A percentile compares a stretch with the other conserved stretches of the same genome.
Conservation (phyloP, 2,329 filamentous ascomycete species). For the Monosporascus cannonballus region DNA sequence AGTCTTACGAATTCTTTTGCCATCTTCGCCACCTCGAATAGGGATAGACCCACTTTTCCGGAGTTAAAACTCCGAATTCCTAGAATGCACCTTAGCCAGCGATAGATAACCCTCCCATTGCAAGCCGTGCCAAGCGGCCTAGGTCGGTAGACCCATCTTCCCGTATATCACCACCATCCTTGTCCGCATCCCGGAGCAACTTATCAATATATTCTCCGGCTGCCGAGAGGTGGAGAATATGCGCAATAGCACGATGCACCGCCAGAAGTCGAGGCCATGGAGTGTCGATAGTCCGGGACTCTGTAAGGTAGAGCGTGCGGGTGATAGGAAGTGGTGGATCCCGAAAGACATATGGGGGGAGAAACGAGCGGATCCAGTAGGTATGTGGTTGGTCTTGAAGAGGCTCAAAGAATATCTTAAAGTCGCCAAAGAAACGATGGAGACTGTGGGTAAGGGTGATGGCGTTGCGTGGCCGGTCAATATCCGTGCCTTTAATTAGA, state of each 20-base stretch:
- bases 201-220: conserved; percentile 27
- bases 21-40: too few relatives aligned
- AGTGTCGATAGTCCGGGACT: conserved; percentile 23
- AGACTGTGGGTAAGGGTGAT: conserved; percentile 24
- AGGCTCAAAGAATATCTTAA: conserved; percentile 24
- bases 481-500: conserved; percentile 32
- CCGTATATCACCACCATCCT: too few relatives aligned
- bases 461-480: conserved; percentile 34
- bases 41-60: too few relatives aligned
- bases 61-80: too few relatives aligned
- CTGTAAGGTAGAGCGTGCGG: conserved; percentile 18
- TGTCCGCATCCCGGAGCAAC: conserved; percentile 20
- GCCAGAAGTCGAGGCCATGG: conserved; percentile 27
- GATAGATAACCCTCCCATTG: too few relatives aligned
- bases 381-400: conserved; percentile 15
- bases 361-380: conserved; percentile 21
- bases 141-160: too few relatives aligned
- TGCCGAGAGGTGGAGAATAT: conserved; percentile 26
- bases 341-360: conserved; percentile 3
- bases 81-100: too few relatives aligned
- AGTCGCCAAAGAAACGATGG: conserved; percentile 26
- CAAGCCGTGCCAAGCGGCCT: too few relatives aligned
- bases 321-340: conserved; percentile 20
- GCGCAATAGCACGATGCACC: conserved; percentile 26
- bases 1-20: too few relatives aligned